Evolutionary conservation across 176 grass and related monocot genomes (phyloP).

Genomic region (Stipa capillata): DNA sequence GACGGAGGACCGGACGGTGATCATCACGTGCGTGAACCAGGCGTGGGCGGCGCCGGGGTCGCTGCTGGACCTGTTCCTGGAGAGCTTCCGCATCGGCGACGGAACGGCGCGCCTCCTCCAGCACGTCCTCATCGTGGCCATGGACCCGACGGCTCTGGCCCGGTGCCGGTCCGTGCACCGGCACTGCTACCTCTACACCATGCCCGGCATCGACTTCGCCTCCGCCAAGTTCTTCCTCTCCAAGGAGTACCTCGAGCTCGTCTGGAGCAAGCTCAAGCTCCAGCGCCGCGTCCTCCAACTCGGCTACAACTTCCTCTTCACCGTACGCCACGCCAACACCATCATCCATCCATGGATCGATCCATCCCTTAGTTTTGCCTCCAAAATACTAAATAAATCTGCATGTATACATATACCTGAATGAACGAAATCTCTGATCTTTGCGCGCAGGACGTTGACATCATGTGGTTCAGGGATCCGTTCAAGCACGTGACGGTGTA

Average conservation of each 20-base stretch:
- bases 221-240: slow-evolving; percentile 53
- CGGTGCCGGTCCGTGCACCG: slow-evolving; percentile 42
- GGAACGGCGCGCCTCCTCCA: slow-evolving; percentile 42
- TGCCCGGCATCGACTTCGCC: slow-evolving; percentile 44
- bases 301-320: slow-evolving; percentile 82
- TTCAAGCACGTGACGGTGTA: slow-evolving; percentile 57
- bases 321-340: too few relatives aligned
- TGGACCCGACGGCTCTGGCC: slow-evolving; percentile 45
- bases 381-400: too few relatives aligned
- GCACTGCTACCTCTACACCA: slow-evolving; percentile 53
- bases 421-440: too few relatives aligned
- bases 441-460: slow-evolving; percentile 77
- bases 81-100: slow-evolving; percentile 42
- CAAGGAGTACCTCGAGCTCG: slow-evolving; percentile 58
- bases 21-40: slow-evolving; percentile 37
- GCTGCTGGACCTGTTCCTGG: slow-evolving; percentile 42
- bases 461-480: slow-evolving; percentile 72
- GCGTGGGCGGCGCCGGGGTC: slow-evolving; percentile 37
- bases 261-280: slow-evolving; percentile 69
- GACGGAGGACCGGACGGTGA: slow-evolving; percentile 39
- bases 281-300: slow-evolving; percentile 55
- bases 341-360: too few relatives aligned
- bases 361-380: too few relatives aligned
- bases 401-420: too few relatives aligned
- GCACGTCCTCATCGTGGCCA: slow-evolving; percentile 58